Conservation (phyloP, 257 asterid species). For the Gentiana dahurica region DNA sequence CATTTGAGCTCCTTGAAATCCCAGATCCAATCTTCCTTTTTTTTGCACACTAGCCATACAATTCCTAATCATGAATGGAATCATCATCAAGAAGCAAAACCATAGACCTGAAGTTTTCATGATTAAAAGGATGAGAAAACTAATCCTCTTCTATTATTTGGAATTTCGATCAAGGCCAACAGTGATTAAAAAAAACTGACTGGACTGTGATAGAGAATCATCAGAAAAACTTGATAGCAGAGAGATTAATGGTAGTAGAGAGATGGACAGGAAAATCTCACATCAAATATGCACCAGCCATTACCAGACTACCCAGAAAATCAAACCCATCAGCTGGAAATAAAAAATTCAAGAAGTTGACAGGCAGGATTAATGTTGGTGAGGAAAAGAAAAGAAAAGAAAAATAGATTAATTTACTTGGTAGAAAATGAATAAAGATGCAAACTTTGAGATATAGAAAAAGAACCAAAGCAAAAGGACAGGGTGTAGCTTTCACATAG, state of each 20-base stretch:
- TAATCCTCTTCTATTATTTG: not conserved
- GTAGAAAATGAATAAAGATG: not conserved
- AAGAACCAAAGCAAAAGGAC: not conserved
- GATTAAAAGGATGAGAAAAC: conserved; percentile 5
- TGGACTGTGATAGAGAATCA: not conserved
- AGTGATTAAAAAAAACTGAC: not conserved
- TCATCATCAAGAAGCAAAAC: conserved; percentile 9
- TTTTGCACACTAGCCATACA: conserved; percentile 52
- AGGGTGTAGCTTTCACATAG: not conserved
- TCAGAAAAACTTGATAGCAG: not conserved
- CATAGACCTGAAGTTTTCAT: conserved; percentile 39
- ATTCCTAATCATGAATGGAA: conserved; percentile 21
- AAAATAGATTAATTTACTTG: not conserved
- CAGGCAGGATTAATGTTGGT: not conserved
- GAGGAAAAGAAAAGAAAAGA: not conserved
- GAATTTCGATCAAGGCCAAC: not conserved
- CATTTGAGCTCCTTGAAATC: conserved; percentile 72
- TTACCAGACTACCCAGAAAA: not conserved
- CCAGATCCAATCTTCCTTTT: conserved; percentile 43
- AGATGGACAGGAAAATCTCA: not conserved
- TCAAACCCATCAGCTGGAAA: not conserved
- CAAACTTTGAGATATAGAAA: conserved; percentile 2
- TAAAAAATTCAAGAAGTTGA: not conserved
- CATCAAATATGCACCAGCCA: not conserved
- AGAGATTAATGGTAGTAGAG: not conserved